Evolutionary conservation across 257 asterid species (phyloP).

Genomic region (Rehmannia glutinosa): DNA sequence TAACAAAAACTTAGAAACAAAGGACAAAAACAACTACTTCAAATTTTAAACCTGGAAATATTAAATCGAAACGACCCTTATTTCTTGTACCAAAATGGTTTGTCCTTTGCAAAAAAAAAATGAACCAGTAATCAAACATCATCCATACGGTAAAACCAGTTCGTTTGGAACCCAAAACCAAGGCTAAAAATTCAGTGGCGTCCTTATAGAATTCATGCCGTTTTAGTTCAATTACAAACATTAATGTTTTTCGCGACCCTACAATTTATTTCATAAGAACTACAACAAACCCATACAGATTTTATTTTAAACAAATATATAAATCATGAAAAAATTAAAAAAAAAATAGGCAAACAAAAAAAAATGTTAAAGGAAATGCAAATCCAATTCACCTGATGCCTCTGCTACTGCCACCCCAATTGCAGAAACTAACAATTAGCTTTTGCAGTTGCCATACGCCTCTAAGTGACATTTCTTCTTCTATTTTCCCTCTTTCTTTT

Average conservation of each 20-base stretch:
- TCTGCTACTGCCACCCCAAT: conserved; percentile 95
- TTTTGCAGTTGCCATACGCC: conserved; percentile 91
- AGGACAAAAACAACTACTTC: neutral
- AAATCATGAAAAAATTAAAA: neutral
- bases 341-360: neutral
- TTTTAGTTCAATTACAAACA: neutral
- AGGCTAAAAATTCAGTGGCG: neutral
- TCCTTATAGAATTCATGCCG: neutral
- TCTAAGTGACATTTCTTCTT: conserved; percentile 55
- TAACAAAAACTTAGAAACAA: neutral
- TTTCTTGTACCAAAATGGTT: neutral
- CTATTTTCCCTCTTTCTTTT: neutral
- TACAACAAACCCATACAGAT: neutral
- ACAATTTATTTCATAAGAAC: neutral
- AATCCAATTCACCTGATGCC: conserved; percentile 63
- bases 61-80: neutral
- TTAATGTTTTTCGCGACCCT: neutral
- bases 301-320: neutral
- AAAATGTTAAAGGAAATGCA: neutral
- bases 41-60: neutral
- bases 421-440: conserved; percentile 65
- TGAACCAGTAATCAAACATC: neutral
- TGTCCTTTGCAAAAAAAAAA: neutral
- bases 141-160: neutral
- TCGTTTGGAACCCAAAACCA: neutral